Percentiles rank a stretch among this genome's conserved stretches.
Conservation (phyloP, 78 protist genomes). For the Goniomonas avonlea region DNA sequence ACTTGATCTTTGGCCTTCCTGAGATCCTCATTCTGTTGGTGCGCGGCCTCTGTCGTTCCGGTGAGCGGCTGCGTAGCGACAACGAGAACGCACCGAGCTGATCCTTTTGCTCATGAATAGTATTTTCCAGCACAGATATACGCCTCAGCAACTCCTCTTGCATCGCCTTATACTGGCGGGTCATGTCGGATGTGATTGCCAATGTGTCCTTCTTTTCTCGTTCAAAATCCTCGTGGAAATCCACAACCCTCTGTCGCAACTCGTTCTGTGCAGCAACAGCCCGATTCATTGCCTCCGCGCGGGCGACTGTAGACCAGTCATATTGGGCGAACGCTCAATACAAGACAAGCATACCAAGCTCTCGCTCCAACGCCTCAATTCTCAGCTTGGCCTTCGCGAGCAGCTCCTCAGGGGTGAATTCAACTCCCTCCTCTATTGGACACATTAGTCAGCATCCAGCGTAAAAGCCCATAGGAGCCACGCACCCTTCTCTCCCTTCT, state of each 20-base stretch:
- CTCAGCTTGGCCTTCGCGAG: conserved; percentile 4
- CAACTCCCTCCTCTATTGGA: conserved; percentile 18
- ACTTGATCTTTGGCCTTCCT: conserved; percentile 21
- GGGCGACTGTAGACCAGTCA: no score
- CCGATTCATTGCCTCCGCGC: not conserved
- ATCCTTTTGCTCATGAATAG: conserved; percentile 31
- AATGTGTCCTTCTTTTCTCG: conserved; percentile 29
- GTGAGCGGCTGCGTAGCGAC: not conserved
- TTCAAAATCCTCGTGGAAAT: conserved; percentile 26
- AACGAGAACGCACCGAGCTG: conserved; percentile 12
- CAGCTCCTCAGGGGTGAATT: conserved; percentile 15
- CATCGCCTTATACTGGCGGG: conserved; percentile 58
- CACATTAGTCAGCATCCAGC: no score
- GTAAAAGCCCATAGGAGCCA: no score
- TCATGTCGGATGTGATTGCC: conserved; percentile 63
- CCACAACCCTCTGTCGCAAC: not conserved
- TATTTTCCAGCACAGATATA: conserved; percentile 34
- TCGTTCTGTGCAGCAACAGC: conserved; percentile 7
- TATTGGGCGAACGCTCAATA: no score
- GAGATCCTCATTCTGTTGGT: conserved; percentile 3
- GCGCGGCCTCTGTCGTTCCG: not conserved
- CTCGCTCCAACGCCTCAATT: conserved; percentile 20
- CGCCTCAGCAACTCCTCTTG: conserved; percentile 54
- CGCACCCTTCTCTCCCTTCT: no score
- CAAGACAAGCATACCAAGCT: not conserved